Evolutionary conservation across 768 basidiomycete species (phyloP).

Genomic region (Suillus subalutaceus): DNA sequence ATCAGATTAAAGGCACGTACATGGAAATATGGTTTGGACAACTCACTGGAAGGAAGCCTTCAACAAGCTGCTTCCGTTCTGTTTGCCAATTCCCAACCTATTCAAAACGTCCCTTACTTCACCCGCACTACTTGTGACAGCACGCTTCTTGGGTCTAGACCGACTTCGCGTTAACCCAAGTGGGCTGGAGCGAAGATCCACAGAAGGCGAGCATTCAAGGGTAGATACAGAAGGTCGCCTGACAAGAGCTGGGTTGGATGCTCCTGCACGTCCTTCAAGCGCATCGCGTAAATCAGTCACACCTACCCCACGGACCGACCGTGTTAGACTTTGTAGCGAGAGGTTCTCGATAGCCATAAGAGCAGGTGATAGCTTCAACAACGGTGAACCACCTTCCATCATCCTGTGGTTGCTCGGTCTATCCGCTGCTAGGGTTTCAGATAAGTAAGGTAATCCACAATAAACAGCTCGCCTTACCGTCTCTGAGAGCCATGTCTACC

Average conservation of each 20-base stretch:
- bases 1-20: slow-evolving; percentile 7
- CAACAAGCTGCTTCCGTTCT: slow-evolving; percentile 56
- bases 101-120: slow-evolving; percentile 85
- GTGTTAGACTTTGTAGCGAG: slow-evolving; percentile 81
- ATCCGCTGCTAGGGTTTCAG: slow-evolving; percentile 51
- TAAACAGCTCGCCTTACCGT: slow-evolving; percentile 56
- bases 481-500: slow-evolving; percentile 69
- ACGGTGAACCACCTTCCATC: slow-evolving; percentile 70
- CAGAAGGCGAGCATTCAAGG: slow-evolving; percentile 66
- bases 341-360: slow-evolving; percentile 92
- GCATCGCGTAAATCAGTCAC: slow-evolving; percentile 90
- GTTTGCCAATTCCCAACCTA: slow-evolving; percentile 81
- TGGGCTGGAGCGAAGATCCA: slow-evolving; percentile 42
- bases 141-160: slow-evolving; percentile 58
- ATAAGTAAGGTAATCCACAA: slow-evolving; percentile 12
- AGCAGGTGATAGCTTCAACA: slow-evolving; percentile 80
- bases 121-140: slow-evolving; percentile 52
- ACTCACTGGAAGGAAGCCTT: slow-evolving; percentile 69
- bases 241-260: slow-evolving; percentile 75
- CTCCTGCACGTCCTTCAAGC: slow-evolving; percentile 80
- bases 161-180: slow-evolving; percentile 52
- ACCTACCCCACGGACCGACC: slow-evolving; percentile 80
- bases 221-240: slow-evolving; percentile 78
- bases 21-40: slow-evolving; percentile 4
- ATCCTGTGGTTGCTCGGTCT: slow-evolving; percentile 57